Evolutionary conservation across 2,329 filamentous ascomycete species (phyloP).

Genomic region (Leptosphaerulina australis): DNA sequence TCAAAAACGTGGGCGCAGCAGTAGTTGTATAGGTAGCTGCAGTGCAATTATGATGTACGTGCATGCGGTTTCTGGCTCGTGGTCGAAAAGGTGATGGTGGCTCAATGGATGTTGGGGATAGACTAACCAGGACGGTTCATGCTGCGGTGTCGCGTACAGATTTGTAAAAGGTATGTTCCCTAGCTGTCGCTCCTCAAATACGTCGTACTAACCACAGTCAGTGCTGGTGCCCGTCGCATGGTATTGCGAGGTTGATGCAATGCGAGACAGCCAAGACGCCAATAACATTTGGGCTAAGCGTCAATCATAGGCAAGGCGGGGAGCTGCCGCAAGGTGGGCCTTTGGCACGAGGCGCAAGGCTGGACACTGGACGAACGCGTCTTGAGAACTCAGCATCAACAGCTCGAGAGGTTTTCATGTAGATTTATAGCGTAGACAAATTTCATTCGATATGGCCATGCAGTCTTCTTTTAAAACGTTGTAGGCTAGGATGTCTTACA

Average conservation of each 20-base stretch:
- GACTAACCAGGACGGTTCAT: conserved; percentile 58
- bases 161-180: conserved; percentile 13
- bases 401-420: neutral
- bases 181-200: neutral
- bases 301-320: conserved; percentile 8
- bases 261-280: conserved; percentile 22
- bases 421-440: neutral
- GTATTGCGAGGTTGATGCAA: conserved; percentile 27
- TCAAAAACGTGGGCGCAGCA: neutral
- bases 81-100: conserved; percentile 25
- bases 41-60: conserved; percentile 16
- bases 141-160: conserved; percentile 25
- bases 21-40: neutral
- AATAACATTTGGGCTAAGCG: conserved; percentile 9
- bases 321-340: conserved; percentile 15
- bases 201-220: conserved; percentile 5
- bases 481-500: neutral
- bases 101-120: conserved; percentile 34
- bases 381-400: too few species aligned
- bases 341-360: conserved; percentile 7
- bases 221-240: conserved; percentile 21
- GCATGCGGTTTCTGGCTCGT: conserved; percentile 21
- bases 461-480: neutral
- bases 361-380: neutral
- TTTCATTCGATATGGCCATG: neutral